Evolutionary conservation across 2,329 filamentous ascomycete genomes (phyloP).

Genomic region (Monosporascus sp.): DNA sequence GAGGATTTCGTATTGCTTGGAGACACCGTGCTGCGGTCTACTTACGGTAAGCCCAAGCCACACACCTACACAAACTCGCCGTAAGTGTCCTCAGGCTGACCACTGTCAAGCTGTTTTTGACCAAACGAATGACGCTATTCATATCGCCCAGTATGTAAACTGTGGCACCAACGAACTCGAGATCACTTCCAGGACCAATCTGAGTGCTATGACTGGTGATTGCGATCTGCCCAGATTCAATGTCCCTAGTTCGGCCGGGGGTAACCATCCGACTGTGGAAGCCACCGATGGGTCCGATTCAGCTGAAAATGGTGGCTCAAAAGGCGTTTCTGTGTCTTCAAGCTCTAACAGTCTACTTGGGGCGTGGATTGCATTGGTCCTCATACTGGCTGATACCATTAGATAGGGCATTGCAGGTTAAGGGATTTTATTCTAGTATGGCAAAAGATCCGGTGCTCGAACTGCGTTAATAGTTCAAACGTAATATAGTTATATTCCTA

Average conservation of each 20-base stretch:
- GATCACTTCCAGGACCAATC: slow-evolving; percentile 25
- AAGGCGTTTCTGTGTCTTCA: neutral
- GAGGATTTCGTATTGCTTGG: slow-evolving; percentile 48
- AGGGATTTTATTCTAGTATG: too few species aligned
- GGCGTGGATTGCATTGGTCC: neutral
- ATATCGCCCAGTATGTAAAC: slow-evolving; percentile 46
- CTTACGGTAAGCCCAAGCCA: slow-evolving; percentile 37
- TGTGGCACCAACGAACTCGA: slow-evolving; percentile 42
- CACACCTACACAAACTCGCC: neutral
- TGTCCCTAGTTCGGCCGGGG: neutral
- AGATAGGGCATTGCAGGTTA: neutral
- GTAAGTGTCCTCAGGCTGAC: neutral
- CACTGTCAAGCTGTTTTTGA: slow-evolving; percentile 41
- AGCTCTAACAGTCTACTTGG: neutral
- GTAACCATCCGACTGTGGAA: neutral
- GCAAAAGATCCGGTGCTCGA: too few species aligned
- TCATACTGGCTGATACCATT: neutral
- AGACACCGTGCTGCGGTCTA: slow-evolving; percentile 52
- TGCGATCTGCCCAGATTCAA: slow-evolving; percentile 15
- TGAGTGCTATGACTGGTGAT: slow-evolving; percentile 20
- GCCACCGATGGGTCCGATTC: neutral
- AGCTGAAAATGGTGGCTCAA: neutral
- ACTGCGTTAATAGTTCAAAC: too few species aligned
- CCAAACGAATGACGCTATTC: slow-evolving; percentile 40
- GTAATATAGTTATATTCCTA: too few species aligned